A percentile compares a stretch with the other conserved stretches of the same genome.
These are phyloP conservation scores for Phaffia tasmanica DNA, from an alignment of 768 basidiomycete genomes.

Conservation along the genomic window DNA sequence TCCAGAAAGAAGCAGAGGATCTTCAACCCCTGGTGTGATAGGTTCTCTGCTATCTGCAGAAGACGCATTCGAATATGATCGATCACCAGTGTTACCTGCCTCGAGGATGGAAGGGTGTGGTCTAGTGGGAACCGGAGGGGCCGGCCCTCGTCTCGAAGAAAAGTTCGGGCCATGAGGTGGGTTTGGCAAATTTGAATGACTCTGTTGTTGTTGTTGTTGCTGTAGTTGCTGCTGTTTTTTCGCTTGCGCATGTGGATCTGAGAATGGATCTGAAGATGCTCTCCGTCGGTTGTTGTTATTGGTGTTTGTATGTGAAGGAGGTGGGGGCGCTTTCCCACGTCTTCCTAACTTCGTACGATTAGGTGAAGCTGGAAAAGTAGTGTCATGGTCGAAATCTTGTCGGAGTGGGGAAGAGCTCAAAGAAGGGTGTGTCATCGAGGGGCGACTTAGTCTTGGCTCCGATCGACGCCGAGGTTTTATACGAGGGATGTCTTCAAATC, in stretches of 20 bases:
- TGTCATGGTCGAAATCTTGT: not conserved
- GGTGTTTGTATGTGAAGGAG: not conserved
- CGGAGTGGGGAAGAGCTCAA: not conserved
- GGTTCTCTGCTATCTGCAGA: not conserved
- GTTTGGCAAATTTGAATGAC: not conserved
- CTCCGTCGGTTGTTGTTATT: constrained; percentile 13
- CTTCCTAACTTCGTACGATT: not conserved
- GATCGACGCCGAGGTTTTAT: constrained; percentile 4
- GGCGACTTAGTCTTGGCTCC: not conserved
- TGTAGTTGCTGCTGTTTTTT: not conserved
- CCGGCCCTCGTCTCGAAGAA: constrained; percentile 3
- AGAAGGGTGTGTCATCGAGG: constrained; percentile 1
- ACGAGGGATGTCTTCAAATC: constrained; percentile 23
- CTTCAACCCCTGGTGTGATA: not conserved
- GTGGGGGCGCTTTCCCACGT: constrained; percentile 22
- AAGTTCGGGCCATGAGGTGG: not conserved
- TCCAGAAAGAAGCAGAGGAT: not conserved
- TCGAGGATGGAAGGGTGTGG: not conserved
- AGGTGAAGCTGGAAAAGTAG: not conserved
- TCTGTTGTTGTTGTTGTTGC: not conserved
- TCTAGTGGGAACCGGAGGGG: constrained; percentile 9
- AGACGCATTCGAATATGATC: not conserved
- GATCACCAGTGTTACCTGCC: not conserved
- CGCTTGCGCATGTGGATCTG: constrained; percentile 15
- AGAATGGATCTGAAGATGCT: constrained; percentile 23